Evolutionary conservation across 148 eudicot species (phyloP).

Genomic region (Heliamphora exappendiculata): DNA sequence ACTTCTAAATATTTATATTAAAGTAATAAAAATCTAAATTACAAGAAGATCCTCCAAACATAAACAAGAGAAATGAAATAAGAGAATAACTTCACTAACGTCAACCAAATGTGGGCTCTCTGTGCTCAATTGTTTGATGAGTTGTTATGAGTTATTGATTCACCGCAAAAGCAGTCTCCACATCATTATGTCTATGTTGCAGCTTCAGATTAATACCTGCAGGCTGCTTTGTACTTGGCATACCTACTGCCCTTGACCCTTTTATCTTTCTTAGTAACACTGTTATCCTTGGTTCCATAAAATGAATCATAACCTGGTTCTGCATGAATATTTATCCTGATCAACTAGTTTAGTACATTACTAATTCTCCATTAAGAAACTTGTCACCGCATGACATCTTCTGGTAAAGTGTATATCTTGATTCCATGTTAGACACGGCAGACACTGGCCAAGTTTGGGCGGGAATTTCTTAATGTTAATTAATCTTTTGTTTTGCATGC

Average conservation of each 20-base stretch:
- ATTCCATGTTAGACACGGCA: background rate
- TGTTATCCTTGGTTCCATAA: background rate
- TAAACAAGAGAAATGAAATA: too few species aligned
- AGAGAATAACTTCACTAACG: too few species aligned
- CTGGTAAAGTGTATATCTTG: background rate
- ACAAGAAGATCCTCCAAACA: too few species aligned
- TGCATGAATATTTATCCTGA: background rate
- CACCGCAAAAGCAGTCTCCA: background rate
- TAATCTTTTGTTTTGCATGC: too few species aligned
- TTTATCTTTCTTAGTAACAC: background rate
- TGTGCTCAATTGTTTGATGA: background rate
- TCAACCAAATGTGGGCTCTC: background rate
- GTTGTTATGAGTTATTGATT: background rate
- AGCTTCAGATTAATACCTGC: background rate
- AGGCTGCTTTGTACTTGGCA: background rate
- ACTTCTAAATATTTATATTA: too few species aligned
- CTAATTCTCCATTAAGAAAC: background rate
- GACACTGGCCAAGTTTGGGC: too few species aligned
- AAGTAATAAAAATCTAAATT: too few species aligned
- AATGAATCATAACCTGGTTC: background rate
- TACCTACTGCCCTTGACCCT: background rate
- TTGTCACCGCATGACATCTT: background rate
- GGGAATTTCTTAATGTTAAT: too few species aligned
- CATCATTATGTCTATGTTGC: background rate
- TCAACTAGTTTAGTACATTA: background rate